phyloP scores from a whole-genome alignment of 176 grass and related monocot genomes.

The Sorghum bicolor region DNA sequence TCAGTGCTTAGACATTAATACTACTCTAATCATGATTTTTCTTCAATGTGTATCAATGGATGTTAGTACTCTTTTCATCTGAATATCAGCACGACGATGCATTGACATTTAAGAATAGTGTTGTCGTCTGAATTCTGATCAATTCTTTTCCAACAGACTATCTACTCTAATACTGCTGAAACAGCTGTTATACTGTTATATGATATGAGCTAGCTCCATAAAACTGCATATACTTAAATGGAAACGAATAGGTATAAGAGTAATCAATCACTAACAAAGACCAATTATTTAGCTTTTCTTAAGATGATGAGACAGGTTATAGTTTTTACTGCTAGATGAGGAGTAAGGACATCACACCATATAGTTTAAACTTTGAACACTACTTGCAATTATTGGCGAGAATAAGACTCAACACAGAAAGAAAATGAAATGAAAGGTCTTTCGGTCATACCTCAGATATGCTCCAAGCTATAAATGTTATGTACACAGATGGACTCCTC shows the following conservation, averaged over 20 bases:
- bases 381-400: background rate
- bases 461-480: constrained; percentile 84
- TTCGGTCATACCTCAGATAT: constrained; percentile 55
- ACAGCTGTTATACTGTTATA: background rate
- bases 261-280: background rate
- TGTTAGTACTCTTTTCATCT: background rate
- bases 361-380: background rate
- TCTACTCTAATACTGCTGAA: background rate
- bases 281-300: background rate
- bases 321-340: background rate
- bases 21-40: background rate
- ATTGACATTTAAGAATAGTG: background rate
- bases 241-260: background rate
- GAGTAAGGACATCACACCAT: background rate
- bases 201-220: background rate
- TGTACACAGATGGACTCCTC: constrained; percentile 65
- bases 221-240: background rate
- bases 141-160: background rate
- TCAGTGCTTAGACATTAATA: background rate
- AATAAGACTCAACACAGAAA: background rate
- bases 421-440: background rate
- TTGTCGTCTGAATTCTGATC: background rate
- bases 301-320: background rate
- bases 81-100: background rate
- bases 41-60: background rate